These are phyloP conservation scores for Andrographis paniculata DNA, from an alignment of 305 asterid genomes.

Conservation along the genomic window DNA sequence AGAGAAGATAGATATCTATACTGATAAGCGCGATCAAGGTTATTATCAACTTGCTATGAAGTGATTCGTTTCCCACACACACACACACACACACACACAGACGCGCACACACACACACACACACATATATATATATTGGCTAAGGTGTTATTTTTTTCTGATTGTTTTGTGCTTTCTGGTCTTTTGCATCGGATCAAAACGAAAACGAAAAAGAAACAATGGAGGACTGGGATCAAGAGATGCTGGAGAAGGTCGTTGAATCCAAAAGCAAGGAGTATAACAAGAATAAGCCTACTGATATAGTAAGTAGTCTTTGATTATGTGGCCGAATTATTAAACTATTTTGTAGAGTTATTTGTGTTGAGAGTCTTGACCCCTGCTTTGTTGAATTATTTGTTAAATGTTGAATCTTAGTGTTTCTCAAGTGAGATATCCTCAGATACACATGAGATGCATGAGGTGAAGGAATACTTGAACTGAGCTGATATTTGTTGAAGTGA, in stretches of 20 bases:
- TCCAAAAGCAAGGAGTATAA: conserved; percentile 89
- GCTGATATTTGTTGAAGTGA: not conserved
- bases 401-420: too few species aligned
- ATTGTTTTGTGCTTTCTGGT: conserved; percentile 8
- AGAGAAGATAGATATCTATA: conserved; percentile 83
- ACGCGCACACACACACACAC: too few species aligned
- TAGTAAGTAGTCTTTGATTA: conserved; percentile 36
- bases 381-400: too few species aligned
- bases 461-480: conserved; percentile 1
- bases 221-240: conserved; percentile 98
- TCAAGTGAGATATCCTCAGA: too few species aligned
- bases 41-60: conserved; percentile 6
- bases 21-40: conserved; percentile 90
- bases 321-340: too few species aligned
- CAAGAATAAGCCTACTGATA: conserved; percentile 93
- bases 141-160: not conserved
- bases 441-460: conserved; percentile 3
- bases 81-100: too few species aligned
- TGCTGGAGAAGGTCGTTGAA: conserved; percentile 71
- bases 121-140: not conserved
- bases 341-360: too few species aligned
- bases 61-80: too few species aligned
- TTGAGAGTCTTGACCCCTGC: too few species aligned
- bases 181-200: conserved; percentile 12
- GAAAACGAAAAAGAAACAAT: conserved; percentile 43